Conservation (phyloP, 805 yeast genomes). For the Candida methanosorbosa region DNA sequence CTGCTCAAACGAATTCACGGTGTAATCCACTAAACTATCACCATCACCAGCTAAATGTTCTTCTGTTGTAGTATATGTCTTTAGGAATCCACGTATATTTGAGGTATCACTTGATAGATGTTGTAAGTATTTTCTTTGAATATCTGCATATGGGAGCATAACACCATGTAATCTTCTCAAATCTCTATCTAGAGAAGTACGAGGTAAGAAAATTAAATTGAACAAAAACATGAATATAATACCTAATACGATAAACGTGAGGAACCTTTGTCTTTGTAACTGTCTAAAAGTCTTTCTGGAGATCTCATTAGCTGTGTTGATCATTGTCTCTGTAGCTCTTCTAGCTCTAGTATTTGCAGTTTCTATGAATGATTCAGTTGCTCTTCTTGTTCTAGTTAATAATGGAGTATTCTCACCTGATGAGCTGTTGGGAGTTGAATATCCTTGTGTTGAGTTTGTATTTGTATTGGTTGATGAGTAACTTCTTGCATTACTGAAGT, state of each 20-base stretch:
- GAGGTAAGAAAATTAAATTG: constrained; percentile 67
- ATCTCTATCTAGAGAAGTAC: constrained; percentile 79
- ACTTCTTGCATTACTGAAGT: background rate
- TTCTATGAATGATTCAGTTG: constrained; percentile 2
- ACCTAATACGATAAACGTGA: constrained; percentile 41
- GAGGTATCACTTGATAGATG: constrained; percentile 22
- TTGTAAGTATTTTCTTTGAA: constrained; percentile 51
- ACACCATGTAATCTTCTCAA: constrained; percentile 66
- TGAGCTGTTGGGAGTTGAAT: no score
- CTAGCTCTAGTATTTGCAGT: constrained; percentile 10
- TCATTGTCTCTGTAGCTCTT: constrained; percentile 20
- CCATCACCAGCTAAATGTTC: constrained; percentile 41
- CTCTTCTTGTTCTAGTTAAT: constrained; percentile 1
- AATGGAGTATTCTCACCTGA: constrained; percentile 1
- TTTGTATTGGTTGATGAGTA: no score
- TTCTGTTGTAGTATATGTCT: constrained; percentile 15
- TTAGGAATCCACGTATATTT: constrained; percentile 20
- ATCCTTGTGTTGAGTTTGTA: no score
- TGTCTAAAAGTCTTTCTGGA: constrained; percentile 16
- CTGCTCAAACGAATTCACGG: constrained; percentile 37
- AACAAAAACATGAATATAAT: constrained; percentile 43
- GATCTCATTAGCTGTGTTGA: constrained; percentile 9
- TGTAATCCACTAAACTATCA: constrained; percentile 36
- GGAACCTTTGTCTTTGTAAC: constrained; percentile 28
- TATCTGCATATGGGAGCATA: constrained; percentile 56